Evolutionary conservation across 2,329 filamentous ascomycete genomes (phyloP), one percentile per base, ranked within the genome.

Genomic region (Ophiostoma australiae): DNA sequence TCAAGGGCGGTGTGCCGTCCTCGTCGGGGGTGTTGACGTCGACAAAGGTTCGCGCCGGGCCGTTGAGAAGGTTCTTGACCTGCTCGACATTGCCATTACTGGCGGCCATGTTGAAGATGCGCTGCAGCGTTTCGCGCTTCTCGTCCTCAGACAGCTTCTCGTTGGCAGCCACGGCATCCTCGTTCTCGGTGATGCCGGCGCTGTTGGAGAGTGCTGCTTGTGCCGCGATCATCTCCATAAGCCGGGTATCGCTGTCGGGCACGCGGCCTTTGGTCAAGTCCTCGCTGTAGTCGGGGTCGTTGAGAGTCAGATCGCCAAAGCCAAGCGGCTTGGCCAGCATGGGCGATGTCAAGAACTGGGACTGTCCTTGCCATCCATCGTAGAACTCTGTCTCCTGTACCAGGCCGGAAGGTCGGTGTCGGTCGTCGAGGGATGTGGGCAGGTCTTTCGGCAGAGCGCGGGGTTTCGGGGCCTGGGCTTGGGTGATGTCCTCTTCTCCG

Each of bases 341-440:
- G 31, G 94, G 94, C 4, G 90, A 92, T 4, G 93, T 96, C 74
- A 98, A 85, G 81, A 97, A 97, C 81, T 97, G 94, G 65, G 94
- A 97, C 84, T 97, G 93, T 85, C 94, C 94, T 89, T 98, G 93
- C 95, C 95, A 99, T 76, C 93, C 95, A 86, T 99, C 95, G 80
- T 98, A 99, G 83, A 97, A 93, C 84, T 98, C 95, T 58, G 94
- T 97, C 84, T 98, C 95, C 55, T 85, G 85, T 71, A 91, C 86
- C 74, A 89, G 86, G 73, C 90, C 88, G 67, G 83, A 84, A 4
- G 89, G 86, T 76, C 85, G 85, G 76, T 90, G 87, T 73, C 95
- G 89, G 82, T 99, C 95, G 80, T 99, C 91, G 70, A 99, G 87
- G 15, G 94, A 97, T 75, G 87, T 95, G 13, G 95, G 95, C 48